phyloP scores from a whole-genome alignment of 371 early-diverging fungal species.

The Nosema muscidifuracis region DNA sequence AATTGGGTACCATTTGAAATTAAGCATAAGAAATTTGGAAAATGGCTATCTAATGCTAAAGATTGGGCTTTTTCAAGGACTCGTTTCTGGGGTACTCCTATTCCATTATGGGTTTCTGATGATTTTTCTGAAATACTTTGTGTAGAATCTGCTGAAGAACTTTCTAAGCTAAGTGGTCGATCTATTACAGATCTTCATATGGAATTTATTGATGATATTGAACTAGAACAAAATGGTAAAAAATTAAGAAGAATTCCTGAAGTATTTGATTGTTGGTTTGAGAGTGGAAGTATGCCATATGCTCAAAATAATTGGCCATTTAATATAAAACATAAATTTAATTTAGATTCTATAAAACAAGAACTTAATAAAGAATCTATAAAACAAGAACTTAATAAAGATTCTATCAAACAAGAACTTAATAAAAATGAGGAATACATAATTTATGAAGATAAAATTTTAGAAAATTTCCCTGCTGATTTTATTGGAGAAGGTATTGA shows the following conservation, averaged over 20 bases:
- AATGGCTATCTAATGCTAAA: slow-evolving; percentile 93
- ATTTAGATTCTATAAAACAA: too few relatives aligned
- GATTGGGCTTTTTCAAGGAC: slow-evolving; percentile 99
- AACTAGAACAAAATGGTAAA: slow-evolving; percentile 74
- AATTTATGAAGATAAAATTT: neutral
- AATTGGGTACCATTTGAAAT: slow-evolving; percentile 95
- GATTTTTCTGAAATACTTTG: slow-evolving; percentile 70
- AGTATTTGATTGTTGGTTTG: slow-evolving; percentile 99
- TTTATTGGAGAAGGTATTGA: slow-evolving; percentile 99
- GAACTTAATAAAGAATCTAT: slow-evolving; percentile 53
- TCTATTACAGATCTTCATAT: slow-evolving; percentile 78
- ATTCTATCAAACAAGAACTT: slow-evolving; percentile 76
- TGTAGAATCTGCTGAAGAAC: slow-evolving; percentile 85
- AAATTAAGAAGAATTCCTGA: slow-evolving; percentile 82
- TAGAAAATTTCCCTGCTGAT: slow-evolving; percentile 85
- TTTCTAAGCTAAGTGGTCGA: slow-evolving; percentile 73
- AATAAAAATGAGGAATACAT: slow-evolving; percentile 52
- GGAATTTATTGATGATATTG: slow-evolving; percentile 86
- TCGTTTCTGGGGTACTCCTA: slow-evolving; percentile 99
- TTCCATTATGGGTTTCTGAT: slow-evolving; percentile 92
- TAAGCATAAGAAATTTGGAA: slow-evolving; percentile 90
- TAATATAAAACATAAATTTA: slow-evolving; percentile 10
- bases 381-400: slow-evolving; percentile 63
- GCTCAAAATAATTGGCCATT: slow-evolving; percentile 99
- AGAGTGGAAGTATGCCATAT: slow-evolving; percentile 95